These are phyloP conservation scores for Aquanectria penicillioides DNA, from an alignment of 2,329 filamentous ascomycete species.

Conservation along the genomic window DNA sequence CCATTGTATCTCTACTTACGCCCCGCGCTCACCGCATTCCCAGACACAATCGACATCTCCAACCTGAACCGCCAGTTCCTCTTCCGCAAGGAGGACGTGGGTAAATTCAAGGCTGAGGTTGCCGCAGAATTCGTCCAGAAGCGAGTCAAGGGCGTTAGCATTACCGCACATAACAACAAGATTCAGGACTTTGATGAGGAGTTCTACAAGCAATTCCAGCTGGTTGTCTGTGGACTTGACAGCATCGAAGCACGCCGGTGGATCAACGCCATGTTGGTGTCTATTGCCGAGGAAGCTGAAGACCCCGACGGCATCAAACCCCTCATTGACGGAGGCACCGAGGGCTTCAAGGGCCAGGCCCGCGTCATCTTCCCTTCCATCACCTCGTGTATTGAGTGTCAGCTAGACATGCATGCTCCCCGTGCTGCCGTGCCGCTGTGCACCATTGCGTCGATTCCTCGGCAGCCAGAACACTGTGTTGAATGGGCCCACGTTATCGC, in stretches of 20 bases:
- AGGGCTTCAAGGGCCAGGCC: slow-evolving; percentile 97
- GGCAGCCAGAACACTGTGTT: slow-evolving; percentile 97
- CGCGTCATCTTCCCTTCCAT: slow-evolving; percentile 91
- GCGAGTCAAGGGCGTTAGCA: slow-evolving; percentile 88
- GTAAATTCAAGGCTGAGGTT: slow-evolving; percentile 92
- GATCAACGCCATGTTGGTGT: slow-evolving; percentile 95
- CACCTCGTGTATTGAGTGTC: slow-evolving; percentile 97
- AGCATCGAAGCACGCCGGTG: slow-evolving; percentile 97
- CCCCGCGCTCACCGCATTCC: slow-evolving; percentile 20
- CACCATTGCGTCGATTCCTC: slow-evolving; percentile 94
- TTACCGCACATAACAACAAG: slow-evolving; percentile 91
- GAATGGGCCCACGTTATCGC: slow-evolving; percentile 99
- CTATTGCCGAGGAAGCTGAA: slow-evolving; percentile 82
- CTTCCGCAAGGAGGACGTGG: slow-evolving; percentile 91
- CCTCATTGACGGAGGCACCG: slow-evolving; percentile 94
- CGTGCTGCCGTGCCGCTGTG: slow-evolving; percentile 95
- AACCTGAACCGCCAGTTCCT: slow-evolving; percentile 98
- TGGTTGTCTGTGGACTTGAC: slow-evolving; percentile 93
- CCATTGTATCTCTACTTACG: too few species aligned
- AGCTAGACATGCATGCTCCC: slow-evolving; percentile 98
- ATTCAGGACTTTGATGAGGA: slow-evolving; percentile 97
- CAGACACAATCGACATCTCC: slow-evolving; percentile 97
- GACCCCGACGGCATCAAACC: slow-evolving; percentile 90
- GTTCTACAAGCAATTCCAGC: slow-evolving; percentile 97
- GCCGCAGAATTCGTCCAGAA: slow-evolving; percentile 91